These are phyloP conservation scores for Mycena venus DNA, from an alignment of 768 basidiomycete genomes.

Conservation along the genomic window DNA sequence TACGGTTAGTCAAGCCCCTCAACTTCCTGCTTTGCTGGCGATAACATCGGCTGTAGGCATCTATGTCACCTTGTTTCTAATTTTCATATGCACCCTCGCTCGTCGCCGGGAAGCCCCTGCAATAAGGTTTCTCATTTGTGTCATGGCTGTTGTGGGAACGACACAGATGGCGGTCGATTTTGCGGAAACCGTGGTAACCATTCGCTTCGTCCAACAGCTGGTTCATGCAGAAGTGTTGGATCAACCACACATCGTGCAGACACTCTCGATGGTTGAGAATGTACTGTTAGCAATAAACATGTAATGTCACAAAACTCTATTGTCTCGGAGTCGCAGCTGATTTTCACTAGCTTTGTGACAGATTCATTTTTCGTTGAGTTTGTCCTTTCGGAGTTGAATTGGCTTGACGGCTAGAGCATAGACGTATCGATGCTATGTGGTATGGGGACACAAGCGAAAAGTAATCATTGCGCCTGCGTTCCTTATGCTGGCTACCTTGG, in stretches of 20 bases:
- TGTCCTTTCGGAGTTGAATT: not conserved
- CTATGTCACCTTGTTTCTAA: too few relatives aligned
- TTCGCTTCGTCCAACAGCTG: not conserved
- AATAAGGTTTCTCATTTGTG: not conserved
- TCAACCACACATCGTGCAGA: not conserved
- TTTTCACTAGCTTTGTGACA: not conserved
- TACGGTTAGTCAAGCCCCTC: too few relatives aligned
- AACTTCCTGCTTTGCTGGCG: too few relatives aligned
- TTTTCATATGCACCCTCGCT: too few relatives aligned
- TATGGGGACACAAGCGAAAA: not conserved
- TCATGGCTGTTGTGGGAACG: not conserved
- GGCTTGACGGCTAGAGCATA: not conserved
- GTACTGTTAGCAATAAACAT: not conserved
- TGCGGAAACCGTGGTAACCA: not conserved
- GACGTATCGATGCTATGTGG: constrained; percentile 2
- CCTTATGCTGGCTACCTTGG: not conserved
- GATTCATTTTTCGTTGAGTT: not conserved
- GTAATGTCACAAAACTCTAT: not conserved
- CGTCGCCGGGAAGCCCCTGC: not conserved
- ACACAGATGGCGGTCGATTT: not conserved
- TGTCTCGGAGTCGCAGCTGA: too few relatives aligned
- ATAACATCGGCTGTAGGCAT: too few relatives aligned
- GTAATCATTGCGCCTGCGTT: not conserved
- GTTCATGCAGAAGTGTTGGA: not conserved
- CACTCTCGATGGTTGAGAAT: not conserved